These are phyloP conservation scores for Boletus barrowsii DNA, from an alignment of 768 basidiomycete species.

Conservation along the genomic window DNA sequence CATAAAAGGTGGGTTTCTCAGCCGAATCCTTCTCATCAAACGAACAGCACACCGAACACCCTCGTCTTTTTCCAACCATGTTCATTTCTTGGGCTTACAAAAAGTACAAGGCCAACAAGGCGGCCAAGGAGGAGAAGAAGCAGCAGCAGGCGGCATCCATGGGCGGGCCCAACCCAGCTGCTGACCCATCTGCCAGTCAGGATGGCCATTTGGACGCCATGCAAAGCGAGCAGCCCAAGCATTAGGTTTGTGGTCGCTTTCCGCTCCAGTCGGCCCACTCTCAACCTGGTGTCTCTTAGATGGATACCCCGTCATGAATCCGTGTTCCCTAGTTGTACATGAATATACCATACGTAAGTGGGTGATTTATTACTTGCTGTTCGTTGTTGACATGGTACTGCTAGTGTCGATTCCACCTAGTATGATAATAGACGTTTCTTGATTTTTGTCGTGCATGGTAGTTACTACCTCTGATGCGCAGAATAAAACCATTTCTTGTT, in stretches of 20 bases:
- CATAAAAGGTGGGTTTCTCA: too few relatives aligned
- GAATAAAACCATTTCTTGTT: neutral
- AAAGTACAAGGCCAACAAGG: slow-evolving; percentile 27
- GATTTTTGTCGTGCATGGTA: neutral
- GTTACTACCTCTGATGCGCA: neutral
- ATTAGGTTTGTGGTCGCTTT: slow-evolving; percentile 10
- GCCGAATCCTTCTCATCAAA: neutral
- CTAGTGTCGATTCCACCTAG: neutral
- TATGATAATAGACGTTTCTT: neutral
- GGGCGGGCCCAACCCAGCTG: neutral
- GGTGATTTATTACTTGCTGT: neutral
- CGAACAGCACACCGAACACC: neutral
- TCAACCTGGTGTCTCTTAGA: neutral
- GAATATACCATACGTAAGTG: slow-evolving; percentile 10
- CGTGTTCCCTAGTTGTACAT: neutral
- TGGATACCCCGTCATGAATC: neutral
- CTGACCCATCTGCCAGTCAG: neutral
- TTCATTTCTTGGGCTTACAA: slow-evolving; percentile 15
- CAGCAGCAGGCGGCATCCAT: neutral
- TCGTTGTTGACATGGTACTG: slow-evolving; percentile 7
- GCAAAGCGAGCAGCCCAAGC: neutral
- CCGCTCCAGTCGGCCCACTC: neutral
- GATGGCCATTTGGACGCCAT: neutral
- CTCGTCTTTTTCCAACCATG: slow-evolving; percentile 6
- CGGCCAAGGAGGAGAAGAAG: slow-evolving; percentile 15